phyloP scores from a whole-genome alignment of 1,284 basidiomycete genomes.

The Heliocybe sulcata region DNA sequence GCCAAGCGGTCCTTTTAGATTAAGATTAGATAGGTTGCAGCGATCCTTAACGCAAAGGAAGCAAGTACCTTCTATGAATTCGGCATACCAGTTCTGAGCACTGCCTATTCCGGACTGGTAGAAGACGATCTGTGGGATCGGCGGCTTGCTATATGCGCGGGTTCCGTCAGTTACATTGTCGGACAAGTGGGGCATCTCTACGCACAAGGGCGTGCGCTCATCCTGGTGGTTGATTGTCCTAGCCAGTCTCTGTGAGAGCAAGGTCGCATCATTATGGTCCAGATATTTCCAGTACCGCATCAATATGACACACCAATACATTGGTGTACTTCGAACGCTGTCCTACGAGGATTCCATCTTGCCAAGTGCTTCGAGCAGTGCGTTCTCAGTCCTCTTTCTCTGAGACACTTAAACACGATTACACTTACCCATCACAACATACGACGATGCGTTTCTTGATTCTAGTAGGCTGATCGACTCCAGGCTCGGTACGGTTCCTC shows the following conservation, averaged over 20 bases:
- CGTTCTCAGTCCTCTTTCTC: background rate
- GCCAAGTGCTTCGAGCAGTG: slow-evolving; percentile 23
- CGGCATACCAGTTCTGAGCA: slow-evolving; percentile 47
- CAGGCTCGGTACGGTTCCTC: background rate
- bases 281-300: background rate
- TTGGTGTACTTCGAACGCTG: slow-evolving; percentile 56
- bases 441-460: slow-evolving; percentile 49
- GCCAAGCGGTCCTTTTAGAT: background rate
- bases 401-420: background rate
- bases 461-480: background rate
- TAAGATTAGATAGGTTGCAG: too few relatives aligned
- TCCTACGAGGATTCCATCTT: slow-evolving; percentile 37
- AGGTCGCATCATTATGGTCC: background rate
- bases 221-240: slow-evolving; percentile 55
- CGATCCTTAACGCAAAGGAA: background rate
- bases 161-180: background rate
- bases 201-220: slow-evolving; percentile 30
- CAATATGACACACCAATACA: slow-evolving; percentile 37
- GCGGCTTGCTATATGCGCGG: slow-evolving; percentile 24
- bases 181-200: slow-evolving; percentile 4
- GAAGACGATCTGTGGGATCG: slow-evolving; percentile 58
- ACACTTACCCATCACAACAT: slow-evolving; percentile 61
- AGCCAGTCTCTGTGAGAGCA: slow-evolving; percentile 32
- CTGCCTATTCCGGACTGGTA: slow-evolving; percentile 68
- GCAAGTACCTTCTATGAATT: slow-evolving; percentile 24